phyloP scores from a whole-genome alignment of 2,329 filamentous ascomycete genomes.

The Fusarium burgessii region DNA sequence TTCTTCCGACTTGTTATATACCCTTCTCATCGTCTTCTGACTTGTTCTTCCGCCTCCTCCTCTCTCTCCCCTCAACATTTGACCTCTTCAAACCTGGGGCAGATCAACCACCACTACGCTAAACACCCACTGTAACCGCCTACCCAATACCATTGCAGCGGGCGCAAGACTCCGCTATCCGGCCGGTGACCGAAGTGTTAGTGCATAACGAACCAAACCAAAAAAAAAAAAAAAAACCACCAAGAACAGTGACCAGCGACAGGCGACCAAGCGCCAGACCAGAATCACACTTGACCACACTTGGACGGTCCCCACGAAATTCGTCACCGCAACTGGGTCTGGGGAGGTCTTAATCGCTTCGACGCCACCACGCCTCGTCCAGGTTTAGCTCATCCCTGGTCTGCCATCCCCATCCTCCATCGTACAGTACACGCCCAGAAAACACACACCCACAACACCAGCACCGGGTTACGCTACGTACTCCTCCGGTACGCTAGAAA shows the following conservation, averaged over 20 bases:
- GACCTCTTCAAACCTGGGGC: slow-evolving; percentile 8
- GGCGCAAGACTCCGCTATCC: slow-evolving; percentile 40
- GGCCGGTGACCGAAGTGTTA: slow-evolving; percentile 40
- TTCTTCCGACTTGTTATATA: neutral
- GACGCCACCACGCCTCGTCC: slow-evolving; percentile 47
- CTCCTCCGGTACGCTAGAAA: slow-evolving; percentile 39
- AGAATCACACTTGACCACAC: slow-evolving; percentile 9
- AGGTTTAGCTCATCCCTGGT: slow-evolving; percentile 41
- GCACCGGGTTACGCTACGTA: slow-evolving; percentile 28
- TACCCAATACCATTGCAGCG: slow-evolving; percentile 32
- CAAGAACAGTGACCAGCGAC: slow-evolving; percentile 7
- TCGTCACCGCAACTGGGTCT: slow-evolving; percentile 47
- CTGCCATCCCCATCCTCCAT: slow-evolving; percentile 26
- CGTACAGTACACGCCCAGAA: slow-evolving; percentile 22
- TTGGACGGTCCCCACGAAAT: slow-evolving; percentile 43
- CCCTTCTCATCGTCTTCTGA: neutral
- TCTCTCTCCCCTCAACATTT: neutral
- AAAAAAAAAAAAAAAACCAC: slow-evolving; percentile 14
- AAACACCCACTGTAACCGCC: slow-evolving; percentile 26
- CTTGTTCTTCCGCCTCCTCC: neutral
- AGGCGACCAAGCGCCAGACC: slow-evolving; percentile 7
- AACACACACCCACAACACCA: slow-evolving; percentile 32
- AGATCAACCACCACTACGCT: slow-evolving; percentile 20
- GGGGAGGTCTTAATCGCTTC: slow-evolving; percentile 33
- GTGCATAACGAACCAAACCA: slow-evolving; percentile 13